These are phyloP conservation scores for Musa acuminata DNA, from an alignment of 176 grass and related monocot genomes.

Conservation along the genomic window DNA sequence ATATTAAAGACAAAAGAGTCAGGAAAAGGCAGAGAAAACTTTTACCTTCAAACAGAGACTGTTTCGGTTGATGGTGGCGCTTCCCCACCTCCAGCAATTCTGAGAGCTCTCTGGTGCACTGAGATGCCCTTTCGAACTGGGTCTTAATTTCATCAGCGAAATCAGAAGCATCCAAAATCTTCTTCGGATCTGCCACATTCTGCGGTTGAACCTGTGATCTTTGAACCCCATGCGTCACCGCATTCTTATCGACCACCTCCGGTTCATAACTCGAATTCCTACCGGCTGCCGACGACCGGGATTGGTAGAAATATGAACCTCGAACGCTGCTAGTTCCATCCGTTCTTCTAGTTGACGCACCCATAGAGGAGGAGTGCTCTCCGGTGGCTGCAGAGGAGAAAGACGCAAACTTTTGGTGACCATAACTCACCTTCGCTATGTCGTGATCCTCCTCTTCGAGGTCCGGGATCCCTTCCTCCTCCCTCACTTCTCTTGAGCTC, in stretches of 20 bases:
- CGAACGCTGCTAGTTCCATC: neutral
- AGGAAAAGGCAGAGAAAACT: neutral
- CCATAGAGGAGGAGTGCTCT: neutral
- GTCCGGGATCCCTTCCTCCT: constrained; percentile 91
- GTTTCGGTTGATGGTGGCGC: constrained; percentile 44
- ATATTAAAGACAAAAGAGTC: neutral
- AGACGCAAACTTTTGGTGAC: neutral
- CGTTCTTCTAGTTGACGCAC: neutral
- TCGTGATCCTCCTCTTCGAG: constrained; percentile 54
- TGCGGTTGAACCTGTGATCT: neutral
- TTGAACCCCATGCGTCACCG: constrained; percentile 16
- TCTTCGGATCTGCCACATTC: constrained; percentile 19
- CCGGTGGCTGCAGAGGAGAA: neutral
- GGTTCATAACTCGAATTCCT: constrained; percentile 21
- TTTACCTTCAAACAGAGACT: constrained; percentile 58
- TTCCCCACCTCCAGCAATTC: constrained; percentile 70
- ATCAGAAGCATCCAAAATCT: constrained; percentile 8
- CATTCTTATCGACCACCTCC: constrained; percentile 43
- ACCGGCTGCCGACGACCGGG: constrained; percentile 3
- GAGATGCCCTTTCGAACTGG: constrained; percentile 49
- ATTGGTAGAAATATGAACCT: constrained; percentile 16
- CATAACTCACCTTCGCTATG: constrained; percentile 25
- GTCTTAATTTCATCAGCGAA: constrained; percentile 44
- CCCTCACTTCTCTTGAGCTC: constrained; percentile 80
- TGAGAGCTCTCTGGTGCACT: constrained; percentile 41